Evolutionary conservation across 306 rosid species (phyloP).

Genomic region (Lablab purpureus): DNA sequence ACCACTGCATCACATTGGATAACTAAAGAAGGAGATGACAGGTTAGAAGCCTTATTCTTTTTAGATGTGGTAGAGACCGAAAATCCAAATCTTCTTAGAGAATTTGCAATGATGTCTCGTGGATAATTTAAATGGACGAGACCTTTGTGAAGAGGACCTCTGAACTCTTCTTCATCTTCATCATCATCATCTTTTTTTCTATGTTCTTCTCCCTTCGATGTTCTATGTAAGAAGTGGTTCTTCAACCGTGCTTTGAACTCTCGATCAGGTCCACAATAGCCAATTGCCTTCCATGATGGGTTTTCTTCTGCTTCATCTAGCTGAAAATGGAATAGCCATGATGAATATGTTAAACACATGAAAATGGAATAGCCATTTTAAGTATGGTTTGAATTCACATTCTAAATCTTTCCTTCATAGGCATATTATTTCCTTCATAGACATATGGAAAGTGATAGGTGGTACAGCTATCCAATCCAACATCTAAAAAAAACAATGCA

Average conservation of each 20-base stretch:
- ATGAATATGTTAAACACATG: background rate
- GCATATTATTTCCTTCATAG: too few species aligned
- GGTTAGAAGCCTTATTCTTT: slow-evolving; percentile 35
- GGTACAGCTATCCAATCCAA: too few species aligned
- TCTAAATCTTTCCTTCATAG: too few species aligned
- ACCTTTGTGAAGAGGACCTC: slow-evolving; percentile 77
- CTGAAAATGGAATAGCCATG: slow-evolving; percentile 45
- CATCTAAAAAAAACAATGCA: too few species aligned
- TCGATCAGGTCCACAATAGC: slow-evolving; percentile 72
- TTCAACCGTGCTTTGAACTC: slow-evolving; percentile 52
- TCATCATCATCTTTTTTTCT: slow-evolving; percentile 22
- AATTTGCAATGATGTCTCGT: slow-evolving; percentile 40
- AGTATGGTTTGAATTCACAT: too few species aligned
- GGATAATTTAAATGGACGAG: slow-evolving; percentile 54
- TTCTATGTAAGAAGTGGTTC: slow-evolving; percentile 7
- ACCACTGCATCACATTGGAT: slow-evolving; percentile 78
- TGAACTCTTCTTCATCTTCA: slow-evolving; percentile 39
- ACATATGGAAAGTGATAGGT: too few species aligned
- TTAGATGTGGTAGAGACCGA: slow-evolving; percentile 41
- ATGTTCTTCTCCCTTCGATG: slow-evolving; percentile 39
- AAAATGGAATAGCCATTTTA: too few species aligned
- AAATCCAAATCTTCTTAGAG: slow-evolving; percentile 59
- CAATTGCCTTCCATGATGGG: slow-evolving; percentile 80
- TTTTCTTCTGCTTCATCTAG: slow-evolving; percentile 65
- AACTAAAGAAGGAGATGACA: slow-evolving; percentile 60